These are phyloP conservation scores for Mortierella polycephala DNA, from an alignment of 371 early-diverging fungal genomes.

Conservation along the genomic window DNA sequence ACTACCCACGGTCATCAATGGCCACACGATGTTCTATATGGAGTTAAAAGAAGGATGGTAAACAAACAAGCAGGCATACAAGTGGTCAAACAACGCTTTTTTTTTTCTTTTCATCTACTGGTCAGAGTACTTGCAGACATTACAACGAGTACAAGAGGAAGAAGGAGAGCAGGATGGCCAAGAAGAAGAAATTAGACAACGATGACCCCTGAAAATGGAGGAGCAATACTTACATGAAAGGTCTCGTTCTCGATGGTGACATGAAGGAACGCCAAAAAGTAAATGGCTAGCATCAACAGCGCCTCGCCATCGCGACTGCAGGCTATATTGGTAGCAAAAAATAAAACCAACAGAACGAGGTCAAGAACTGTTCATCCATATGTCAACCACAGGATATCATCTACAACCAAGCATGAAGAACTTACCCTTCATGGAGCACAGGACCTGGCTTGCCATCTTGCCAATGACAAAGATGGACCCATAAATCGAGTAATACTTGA, in stretches of 20 bases:
- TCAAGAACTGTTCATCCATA: background rate
- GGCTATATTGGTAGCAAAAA: slow-evolving; percentile 7
- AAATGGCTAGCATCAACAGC: slow-evolving; percentile 48
- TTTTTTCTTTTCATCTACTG: background rate
- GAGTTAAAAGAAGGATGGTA: background rate
- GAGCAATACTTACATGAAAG: slow-evolving; percentile 40
- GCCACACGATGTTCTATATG: slow-evolving; percentile 48
- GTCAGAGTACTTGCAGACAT: no score
- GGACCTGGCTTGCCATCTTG: slow-evolving; percentile 42
- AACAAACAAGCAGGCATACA: background rate
- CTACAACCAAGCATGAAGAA: no score
- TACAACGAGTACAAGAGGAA: no score
- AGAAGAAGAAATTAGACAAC: background rate
- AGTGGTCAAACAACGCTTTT: background rate
- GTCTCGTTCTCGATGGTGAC: slow-evolving; percentile 51
- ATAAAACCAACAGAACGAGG: no score
- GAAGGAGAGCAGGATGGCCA: background rate
- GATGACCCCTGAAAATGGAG: no score
- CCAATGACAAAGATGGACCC: slow-evolving; percentile 53
- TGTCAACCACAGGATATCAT: background rate
- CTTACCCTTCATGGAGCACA: slow-evolving; percentile 47
- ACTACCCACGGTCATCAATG: slow-evolving; percentile 36
- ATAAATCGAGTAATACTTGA: slow-evolving; percentile 53
- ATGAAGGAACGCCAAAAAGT: slow-evolving; percentile 53
- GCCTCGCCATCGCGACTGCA: slow-evolving; percentile 52